phyloP scores from a whole-genome alignment of 2,329 filamentous ascomycete species.

The Aspergillus versicolor region DNA sequence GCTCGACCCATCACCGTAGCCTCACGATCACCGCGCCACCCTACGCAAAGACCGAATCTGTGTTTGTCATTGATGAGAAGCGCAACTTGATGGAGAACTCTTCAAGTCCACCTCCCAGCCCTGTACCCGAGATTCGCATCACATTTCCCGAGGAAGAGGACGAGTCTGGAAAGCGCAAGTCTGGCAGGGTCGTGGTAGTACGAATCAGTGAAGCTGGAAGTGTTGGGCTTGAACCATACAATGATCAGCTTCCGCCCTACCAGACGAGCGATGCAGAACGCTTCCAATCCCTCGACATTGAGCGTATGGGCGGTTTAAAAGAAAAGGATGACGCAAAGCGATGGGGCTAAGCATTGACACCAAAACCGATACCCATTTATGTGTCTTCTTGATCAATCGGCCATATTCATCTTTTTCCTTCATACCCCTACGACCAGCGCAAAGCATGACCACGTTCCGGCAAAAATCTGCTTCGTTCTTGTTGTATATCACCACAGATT shows the following conservation, averaged over 20 bases:
- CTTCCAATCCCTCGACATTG: conserved; percentile 92
- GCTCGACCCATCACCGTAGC: conserved; percentile 52
- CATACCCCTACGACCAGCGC: conserved; percentile 28
- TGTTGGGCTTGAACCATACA: conserved; percentile 82
- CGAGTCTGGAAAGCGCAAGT: conserved; percentile 70
- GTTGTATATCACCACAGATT: conserved; percentile 22
- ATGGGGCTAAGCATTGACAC: conserved; percentile 30
- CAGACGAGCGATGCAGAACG: conserved; percentile 74
- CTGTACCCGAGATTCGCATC: conserved; percentile 96
- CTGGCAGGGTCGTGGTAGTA: conserved; percentile 86
- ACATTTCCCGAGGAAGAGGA: conserved; percentile 96
- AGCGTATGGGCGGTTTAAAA: conserved; percentile 89
- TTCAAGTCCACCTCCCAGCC: conserved; percentile 70
- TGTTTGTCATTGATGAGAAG: conserved; percentile 78
- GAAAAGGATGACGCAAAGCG: conserved; percentile 66
- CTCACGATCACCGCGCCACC: conserved; percentile 55
- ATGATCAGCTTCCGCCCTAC: conserved; percentile 81
- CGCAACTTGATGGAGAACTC: conserved; percentile 75
- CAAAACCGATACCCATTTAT: not conserved
- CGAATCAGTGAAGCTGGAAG: conserved; percentile 81
- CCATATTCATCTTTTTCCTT: conserved; percentile 8
- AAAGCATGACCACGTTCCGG: conserved; percentile 35
- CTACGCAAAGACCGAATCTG: conserved; percentile 62
- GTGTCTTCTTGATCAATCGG: conserved; percentile 7
- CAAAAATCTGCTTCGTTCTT: conserved; percentile 24